These are phyloP conservation scores for Colletotrichum cereale DNA, from an alignment of 2,329 filamentous ascomycete genomes.

Conservation along the genomic window DNA sequence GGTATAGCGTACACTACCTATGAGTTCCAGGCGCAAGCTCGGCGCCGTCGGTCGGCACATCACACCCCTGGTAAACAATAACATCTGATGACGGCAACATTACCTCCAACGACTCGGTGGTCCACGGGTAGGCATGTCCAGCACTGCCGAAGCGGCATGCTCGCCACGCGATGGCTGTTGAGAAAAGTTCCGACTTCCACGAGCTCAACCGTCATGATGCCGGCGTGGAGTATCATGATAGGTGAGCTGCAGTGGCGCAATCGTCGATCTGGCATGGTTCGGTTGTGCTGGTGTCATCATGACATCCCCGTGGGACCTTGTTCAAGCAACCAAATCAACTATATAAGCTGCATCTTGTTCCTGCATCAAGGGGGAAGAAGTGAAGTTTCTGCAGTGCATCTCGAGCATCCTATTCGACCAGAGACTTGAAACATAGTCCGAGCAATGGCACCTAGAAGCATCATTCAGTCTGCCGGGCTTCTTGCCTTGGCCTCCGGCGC, in stretches of 20 bases:
- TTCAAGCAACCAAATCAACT: background rate
- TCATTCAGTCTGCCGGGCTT: constrained; percentile 34
- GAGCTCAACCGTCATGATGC: background rate
- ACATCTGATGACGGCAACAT: constrained; percentile 33
- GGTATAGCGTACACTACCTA: background rate
- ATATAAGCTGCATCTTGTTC: constrained; percentile 17
- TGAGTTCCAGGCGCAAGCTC: background rate
- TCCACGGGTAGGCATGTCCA: background rate
- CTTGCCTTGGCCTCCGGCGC: constrained; percentile 41
- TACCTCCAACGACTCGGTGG: constrained; percentile 30
- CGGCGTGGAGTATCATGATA: background rate
- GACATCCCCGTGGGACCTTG: background rate
- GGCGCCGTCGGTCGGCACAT: background rate
- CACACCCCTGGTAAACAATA: background rate
- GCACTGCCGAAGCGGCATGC: background rate
- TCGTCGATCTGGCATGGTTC: background rate
- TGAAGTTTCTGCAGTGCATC: background rate
- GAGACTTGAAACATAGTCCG: background rate
- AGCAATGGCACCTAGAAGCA: constrained; percentile 22
- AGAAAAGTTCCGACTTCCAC: background rate
- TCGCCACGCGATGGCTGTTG: background rate
- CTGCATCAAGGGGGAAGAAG: background rate
- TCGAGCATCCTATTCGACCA: background rate
- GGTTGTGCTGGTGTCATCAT: background rate
- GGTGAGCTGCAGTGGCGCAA: background rate